Base-by-base conservation (phyloP, 2,329 filamentous ascomycete species). In the Clonostachys rosea region DNA sequence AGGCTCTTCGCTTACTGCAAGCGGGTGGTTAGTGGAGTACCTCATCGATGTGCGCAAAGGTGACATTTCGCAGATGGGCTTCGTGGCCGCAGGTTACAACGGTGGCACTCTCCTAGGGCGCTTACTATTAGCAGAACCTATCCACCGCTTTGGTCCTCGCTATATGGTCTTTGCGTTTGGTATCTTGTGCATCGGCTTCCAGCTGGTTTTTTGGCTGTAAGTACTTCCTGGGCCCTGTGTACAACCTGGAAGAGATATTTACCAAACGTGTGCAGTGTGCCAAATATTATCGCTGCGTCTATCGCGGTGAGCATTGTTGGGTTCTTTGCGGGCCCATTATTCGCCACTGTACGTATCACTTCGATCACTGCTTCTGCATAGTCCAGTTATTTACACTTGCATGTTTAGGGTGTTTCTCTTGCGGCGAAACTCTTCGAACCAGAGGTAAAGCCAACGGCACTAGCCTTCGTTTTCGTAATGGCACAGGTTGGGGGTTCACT, bases 21-120 rank as follows among this genome's bases (percentile, higher is more conserved):
- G 66, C 49, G 81, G 83, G 2, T 86, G 81, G 83, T 75, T 85
- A 0, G 81, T 86, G 3, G 79, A 84, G 52, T 86, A 81, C 47
- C 69, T 86, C 4, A 76, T 84, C 7, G 70, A 73, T 3, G 78
- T 80, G n/a, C 76, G 82, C 0, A 65, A 75, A 4, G 81, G 81
- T 1, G 65, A 77, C 2, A 63, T 86, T 1, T 67, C 75, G 0
- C 66, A 75, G 16, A 77, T 83, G 60, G 82, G 81, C 1, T 86
- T 85, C 45, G 75, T 86, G 0, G 76, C 81, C 0, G 76, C 81
- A 0, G 81, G 80, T 4, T 79, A 78, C 53, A 81, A 73, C 42
- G 81, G 78, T 3, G 82, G 82, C 0, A 67, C 69, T 1, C 67
- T 84, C 5, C 67, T 84, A 0, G 81, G 81, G 0, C 66, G 81